Base-by-base conservation (phyloP, 1,284 basidiomycete genomes). In the Xanthoconium separans region DNA sequence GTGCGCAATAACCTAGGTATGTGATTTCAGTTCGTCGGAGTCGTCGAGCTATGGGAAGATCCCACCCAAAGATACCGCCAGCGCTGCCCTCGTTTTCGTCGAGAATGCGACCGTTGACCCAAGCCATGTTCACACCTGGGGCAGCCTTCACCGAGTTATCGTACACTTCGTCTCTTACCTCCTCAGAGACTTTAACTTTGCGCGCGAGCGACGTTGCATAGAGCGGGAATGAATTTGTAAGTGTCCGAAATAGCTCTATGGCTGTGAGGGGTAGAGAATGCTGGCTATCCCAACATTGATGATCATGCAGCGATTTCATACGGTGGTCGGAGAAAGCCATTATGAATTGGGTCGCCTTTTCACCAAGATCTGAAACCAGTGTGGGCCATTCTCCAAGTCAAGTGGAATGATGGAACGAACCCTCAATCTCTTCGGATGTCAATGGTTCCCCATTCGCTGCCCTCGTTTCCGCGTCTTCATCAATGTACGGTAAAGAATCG, bases 161-260 rank as follows among this genome's bases (percentile, higher is more conserved):
- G 27, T 75, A 65, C 1, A 90, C 69, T 65, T 93, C 91, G 0
- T 76, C 68, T 5, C 68, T 60, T n/a, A 96, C 66, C 15, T 73
- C 75, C 15, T 72, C 66, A 48, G 81, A 77, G 6, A 84, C 71
- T 2, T 71, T 59, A 49, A 93, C 81, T 55, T 87, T 83, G 31
- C 89, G 80, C 2, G 89, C 79, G 41, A 95, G 73, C 8, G 84
- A 75, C 2, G 85, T 77, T 0, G 87, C 85, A 65, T 95, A 94
- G 68, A 84, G 88, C 0, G 95, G 95, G 71, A 97, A 94, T 70
- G 94, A 87, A 66, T 95, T 89, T 0, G 89, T 80, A 30, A 97
- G 78, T n/a, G 83, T 77, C 41, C 78, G 81, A 34, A 96, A 78
- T 0, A 87, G 80, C 2, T 69, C 58, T 2, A 95, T 74, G 0